Evolutionary conservation across 192 early-diverging fungal species (phyloP), one percentile per base, ranked within the genome.

Genomic region (Coemansia sp.): DNA sequence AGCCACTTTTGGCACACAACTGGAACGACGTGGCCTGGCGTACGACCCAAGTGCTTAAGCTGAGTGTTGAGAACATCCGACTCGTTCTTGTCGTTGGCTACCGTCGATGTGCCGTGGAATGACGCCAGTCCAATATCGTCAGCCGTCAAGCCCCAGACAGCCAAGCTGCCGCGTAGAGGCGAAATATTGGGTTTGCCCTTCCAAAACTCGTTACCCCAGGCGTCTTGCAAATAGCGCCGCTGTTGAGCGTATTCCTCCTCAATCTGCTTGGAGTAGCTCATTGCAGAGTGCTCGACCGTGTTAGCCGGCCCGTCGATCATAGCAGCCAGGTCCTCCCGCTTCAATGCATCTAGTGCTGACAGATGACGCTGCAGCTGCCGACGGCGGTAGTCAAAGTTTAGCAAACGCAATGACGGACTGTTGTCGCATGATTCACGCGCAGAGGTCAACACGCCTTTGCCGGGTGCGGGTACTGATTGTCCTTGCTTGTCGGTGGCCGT

Each of bases 41-140:
- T 87, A 63, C 95, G 89, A 32, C 95, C 95, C 42, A 97, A 88
- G 74, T 94, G 93, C 39, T 71, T 85, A 64, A 97, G 74, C 82
- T 97, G 95, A 58, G 89, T 82, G 85, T 97, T 94, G 41, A 94
- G 53, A 4, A 93, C 93, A 5, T 90, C 88, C 7, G 95, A 95
- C 77, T 97, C 95, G 85, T 97, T 97, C 86, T 94, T 91, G 82
- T 97, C 95, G 84, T 95, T 97, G 51, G 95, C 95, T 77, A 92
- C 89, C 62, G 95, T 97, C 41, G 90, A 90, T 21, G 95, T 97
- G 61, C 94, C 95, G 78, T 97, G 95, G 93, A 97, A 95, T 8
- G 94, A 95, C 12, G 91, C 92, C 46, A 95, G 86, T 48, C 91
- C 90, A 80, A 97, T 93, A 77, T 97, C 95, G 77, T 97, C 93